Evolutionary conservation across 2,329 filamentous ascomycete species (phyloP).

Genomic region (Aspergillus phoenicis): DNA sequence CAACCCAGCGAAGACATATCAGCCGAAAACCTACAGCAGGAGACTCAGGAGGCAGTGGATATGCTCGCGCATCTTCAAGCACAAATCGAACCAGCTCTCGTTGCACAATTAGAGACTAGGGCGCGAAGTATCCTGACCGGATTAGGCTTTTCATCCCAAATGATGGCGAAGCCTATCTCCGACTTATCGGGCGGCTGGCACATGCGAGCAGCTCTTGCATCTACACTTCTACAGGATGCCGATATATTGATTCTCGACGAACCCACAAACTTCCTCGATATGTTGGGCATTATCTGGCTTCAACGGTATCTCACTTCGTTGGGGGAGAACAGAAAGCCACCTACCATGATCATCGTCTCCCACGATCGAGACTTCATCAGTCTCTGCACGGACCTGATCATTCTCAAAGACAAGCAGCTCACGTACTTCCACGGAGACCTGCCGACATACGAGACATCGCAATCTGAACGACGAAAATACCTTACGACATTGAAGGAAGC

Average conservation of each 20-base stretch:
- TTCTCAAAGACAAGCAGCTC: conserved; percentile 71
- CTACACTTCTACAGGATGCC: conserved; percentile 68
- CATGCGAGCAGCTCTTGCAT: conserved; percentile 68
- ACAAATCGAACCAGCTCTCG: conserved; percentile 9
- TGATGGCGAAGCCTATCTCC: conserved; percentile 61
- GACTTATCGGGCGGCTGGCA: conserved; percentile 77
- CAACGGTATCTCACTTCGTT: conserved; percentile 68
- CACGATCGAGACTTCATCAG: conserved; percentile 83
- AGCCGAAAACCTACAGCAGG: no score
- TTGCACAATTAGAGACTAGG: conserved; percentile 65
- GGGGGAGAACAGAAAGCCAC: conserved; percentile 50
- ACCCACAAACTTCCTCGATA: conserved; percentile 83
- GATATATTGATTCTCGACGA: conserved; percentile 84
- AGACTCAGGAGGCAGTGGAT: no score
- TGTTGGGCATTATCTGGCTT: conserved; percentile 83
- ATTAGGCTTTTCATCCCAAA: conserved; percentile 69
- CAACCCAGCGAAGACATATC: no score
- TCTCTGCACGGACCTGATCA: conserved; percentile 71
- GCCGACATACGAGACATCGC: conserved; percentile 68
- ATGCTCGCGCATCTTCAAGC: no score
- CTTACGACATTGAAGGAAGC: conserved; percentile 77
- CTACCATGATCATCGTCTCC: conserved; percentile 75
- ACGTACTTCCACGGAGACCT: conserved; percentile 76
- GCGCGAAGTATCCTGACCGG: conserved; percentile 69
- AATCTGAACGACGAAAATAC: conserved; percentile 65